Conservation (phyloP, 306 rosid species). For the Purshia tridentata region DNA sequence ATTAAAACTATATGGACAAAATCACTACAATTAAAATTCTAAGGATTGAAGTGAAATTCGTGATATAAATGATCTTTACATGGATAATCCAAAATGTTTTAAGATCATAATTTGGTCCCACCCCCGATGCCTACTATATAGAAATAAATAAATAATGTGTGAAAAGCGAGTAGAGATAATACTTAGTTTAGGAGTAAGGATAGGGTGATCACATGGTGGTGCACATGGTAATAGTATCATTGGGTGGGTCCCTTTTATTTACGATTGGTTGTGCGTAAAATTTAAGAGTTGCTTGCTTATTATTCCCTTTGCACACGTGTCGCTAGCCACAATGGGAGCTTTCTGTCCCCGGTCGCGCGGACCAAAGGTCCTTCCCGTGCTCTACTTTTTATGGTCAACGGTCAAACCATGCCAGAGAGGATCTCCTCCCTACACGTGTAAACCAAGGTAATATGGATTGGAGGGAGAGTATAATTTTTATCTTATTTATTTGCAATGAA, state of each 20-base stretch:
- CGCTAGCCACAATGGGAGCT: not conserved
- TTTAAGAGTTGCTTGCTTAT: not conserved
- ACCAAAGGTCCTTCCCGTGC: conserved; percentile 23
- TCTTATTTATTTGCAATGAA: not conserved
- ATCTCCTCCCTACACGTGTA: conserved; percentile 24
- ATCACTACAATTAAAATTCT: no score
- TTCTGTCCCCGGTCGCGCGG: conserved; percentile 16
- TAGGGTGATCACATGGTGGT: conserved; percentile 27
- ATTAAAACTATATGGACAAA: no score
- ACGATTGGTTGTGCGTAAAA: not conserved
- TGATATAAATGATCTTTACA: no score
- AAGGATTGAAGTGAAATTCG: no score
- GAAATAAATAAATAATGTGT: no score
- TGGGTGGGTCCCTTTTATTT: not conserved
- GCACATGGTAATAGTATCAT: conserved; percentile 20
- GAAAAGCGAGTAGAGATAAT: no score
- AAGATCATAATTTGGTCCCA: no score
- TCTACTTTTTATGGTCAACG: conserved; percentile 12
- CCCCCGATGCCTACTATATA: no score
- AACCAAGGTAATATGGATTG: not conserved
- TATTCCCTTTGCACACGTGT: conserved; percentile 32
- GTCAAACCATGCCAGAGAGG: not conserved
- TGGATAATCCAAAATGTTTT: no score
- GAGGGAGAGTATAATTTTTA: not conserved
- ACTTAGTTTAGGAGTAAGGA: no score